phyloP scores from a whole-genome alignment of 495 filamentous ascomycete species.

The Podospora pseudopauciseta region DNA sequence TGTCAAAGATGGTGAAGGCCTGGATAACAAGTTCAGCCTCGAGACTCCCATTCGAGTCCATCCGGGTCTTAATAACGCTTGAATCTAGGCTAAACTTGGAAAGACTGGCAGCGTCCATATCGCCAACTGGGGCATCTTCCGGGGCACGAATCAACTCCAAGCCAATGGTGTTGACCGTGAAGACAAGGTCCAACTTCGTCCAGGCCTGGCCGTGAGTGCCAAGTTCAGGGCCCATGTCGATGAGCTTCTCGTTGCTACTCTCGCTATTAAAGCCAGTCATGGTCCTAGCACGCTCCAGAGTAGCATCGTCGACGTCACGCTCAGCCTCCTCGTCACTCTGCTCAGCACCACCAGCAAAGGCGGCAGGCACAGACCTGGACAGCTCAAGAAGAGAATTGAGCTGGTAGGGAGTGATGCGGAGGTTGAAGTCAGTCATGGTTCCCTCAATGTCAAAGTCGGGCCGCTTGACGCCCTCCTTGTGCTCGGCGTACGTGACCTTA shows the following conservation, averaged over 20 bases:
- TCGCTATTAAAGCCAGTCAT: conserved; percentile 42
- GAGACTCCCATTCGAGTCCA: conserved; percentile 86
- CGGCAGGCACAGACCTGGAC: conserved; percentile 76
- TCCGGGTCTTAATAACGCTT: conserved; percentile 85
- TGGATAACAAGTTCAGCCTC: conserved; percentile 93
- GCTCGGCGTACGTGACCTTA: conserved; percentile 84
- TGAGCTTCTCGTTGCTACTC: conserved; percentile 40
- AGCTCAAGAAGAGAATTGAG: conserved; percentile 83
- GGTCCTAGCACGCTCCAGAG: conserved; percentile 46
- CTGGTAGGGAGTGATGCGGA: conserved; percentile 85
- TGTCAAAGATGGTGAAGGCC: conserved; percentile 92
- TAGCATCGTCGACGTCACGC: conserved; percentile 45
- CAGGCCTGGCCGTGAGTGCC: conserved; percentile 63
- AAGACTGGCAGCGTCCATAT: conserved; percentile 75
- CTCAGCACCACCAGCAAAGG: conserved; percentile 74
- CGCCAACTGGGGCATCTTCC: conserved; percentile 68
- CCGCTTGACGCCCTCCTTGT: conserved; percentile 68
- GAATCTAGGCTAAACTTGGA: conserved; percentile 92
- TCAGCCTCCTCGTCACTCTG: conserved; percentile 59
- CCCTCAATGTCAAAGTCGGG: conserved; percentile 92
- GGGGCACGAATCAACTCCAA: conserved; percentile 80
- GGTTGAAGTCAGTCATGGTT: conserved; percentile 84
- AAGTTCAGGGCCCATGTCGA: conserved; percentile 63
- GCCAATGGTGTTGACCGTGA: conserved; percentile 81
- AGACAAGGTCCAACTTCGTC: conserved; percentile 92